A percentile compares a stretch with the other conserved stretches of the same genome.
Evolutionary conservation across 345 rosid species (phyloP).

Genomic region (Eucalyptus rudis): DNA sequence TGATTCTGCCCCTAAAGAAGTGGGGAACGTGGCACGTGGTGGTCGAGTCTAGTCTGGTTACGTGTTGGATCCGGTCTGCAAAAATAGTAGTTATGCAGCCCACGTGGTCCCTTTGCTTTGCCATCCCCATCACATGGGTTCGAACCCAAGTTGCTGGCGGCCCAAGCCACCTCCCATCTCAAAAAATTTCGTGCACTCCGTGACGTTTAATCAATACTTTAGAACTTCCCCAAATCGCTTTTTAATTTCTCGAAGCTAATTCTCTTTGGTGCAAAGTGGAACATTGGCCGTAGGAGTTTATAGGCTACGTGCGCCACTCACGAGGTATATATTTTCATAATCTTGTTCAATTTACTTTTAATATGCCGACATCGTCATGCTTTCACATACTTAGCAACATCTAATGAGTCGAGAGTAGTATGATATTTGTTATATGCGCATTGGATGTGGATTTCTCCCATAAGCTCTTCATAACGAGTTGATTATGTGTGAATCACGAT

Average conservation of each 20-base stretch:
- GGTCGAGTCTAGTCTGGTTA: neutral
- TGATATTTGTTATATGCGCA: too few relatives aligned
- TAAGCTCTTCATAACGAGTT: neutral
- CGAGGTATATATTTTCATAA: rapidly evolving
- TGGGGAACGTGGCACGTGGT: neutral
- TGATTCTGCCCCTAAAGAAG: too few relatives aligned
- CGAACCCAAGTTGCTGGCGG: neutral
- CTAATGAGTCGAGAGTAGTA: rapidly evolving
- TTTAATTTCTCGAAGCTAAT: neutral
- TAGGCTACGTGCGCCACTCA: neutral
- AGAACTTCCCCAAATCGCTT: neutral
- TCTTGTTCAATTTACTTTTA: neutral
- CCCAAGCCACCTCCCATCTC: neutral
- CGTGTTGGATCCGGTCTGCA: neutral
- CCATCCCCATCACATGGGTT: rapidly evolving
- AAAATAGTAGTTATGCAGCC: neutral
- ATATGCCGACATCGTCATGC: neutral
- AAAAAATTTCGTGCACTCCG: rapidly evolving
- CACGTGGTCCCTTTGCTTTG: neutral
- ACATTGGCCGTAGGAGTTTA: neutral
- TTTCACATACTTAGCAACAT: too few relatives aligned
- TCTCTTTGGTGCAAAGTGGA: neutral
- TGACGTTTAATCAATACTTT: neutral
- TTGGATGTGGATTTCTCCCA: neutral
- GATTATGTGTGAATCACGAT: rapidly evolving